phyloP scores from a whole-genome alignment of 768 basidiomycete genomes.

The Xerocomus potaroensis region DNA sequence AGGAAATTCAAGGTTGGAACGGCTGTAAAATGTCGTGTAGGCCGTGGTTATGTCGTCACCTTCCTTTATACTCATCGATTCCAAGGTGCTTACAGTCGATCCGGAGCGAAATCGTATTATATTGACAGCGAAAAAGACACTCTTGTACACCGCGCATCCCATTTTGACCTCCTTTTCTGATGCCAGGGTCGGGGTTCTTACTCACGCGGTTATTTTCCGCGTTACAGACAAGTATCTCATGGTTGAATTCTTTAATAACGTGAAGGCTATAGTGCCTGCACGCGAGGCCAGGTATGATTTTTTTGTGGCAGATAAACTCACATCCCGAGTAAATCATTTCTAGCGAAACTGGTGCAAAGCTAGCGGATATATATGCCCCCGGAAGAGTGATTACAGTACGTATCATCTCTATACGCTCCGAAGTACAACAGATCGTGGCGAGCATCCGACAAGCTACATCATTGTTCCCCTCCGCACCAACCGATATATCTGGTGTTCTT shows the following conservation, averaged over 20 bases:
- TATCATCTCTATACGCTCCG: constrained; percentile 59
- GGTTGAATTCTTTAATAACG: constrained; percentile 87
- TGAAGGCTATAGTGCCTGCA: constrained; percentile 76
- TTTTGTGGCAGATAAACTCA: not conserved
- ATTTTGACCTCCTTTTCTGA: constrained; percentile 64
- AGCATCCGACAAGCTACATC: constrained; percentile 80
- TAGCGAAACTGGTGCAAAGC: constrained; percentile 64
- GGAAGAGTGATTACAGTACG: constrained; percentile 86
- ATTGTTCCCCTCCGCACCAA: constrained; percentile 42
- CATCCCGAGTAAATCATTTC: not conserved
- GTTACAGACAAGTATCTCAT: constrained; percentile 75
- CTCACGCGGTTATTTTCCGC: constrained; percentile 81
- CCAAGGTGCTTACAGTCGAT: constrained; percentile 81
- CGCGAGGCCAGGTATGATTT: constrained; percentile 72
- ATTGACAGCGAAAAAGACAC: constrained; percentile 87
- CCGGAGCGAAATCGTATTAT: constrained; percentile 73
- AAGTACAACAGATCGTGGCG: constrained; percentile 65
- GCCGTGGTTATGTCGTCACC: constrained; percentile 20
- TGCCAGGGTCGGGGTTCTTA: constrained; percentile 62
- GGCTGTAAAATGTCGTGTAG: constrained; percentile 79
- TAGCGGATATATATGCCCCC: constrained; percentile 61
- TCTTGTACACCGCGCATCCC: constrained; percentile 77
- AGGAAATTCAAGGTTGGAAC: constrained; percentile 83
- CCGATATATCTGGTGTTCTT: constrained; percentile 69
- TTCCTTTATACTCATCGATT: not conserved